Percentiles rank a stretch among this genome's conserved stretches.
Evolutionary conservation across 805 yeast species (phyloP).

Genomic region (Kuraishia hungarica): DNA sequence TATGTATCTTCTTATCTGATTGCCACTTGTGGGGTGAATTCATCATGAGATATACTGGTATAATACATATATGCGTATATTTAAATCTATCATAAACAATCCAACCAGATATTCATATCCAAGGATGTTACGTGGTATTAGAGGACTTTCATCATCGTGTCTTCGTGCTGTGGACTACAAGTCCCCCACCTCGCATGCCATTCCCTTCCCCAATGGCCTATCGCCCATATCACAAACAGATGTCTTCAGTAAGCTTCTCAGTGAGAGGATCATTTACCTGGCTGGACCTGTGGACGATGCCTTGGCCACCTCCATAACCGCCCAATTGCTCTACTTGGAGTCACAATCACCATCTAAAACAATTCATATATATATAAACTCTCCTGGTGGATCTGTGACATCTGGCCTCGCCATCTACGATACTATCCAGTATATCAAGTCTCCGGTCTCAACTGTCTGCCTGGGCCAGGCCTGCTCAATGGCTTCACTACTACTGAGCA

Average conservation of each 20-base stretch:
- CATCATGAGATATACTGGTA: too few relatives aligned
- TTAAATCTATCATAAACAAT: too few relatives aligned
- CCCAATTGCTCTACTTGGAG: constrained; percentile 14
- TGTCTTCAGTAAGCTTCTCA: constrained; percentile 7
- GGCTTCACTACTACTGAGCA: constrained; percentile 21
- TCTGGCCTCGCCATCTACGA: constrained; percentile 26
- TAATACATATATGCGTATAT: too few relatives aligned
- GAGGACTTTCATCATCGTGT: background rate
- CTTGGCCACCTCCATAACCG: constrained; percentile 10
- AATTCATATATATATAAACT: constrained; percentile 18
- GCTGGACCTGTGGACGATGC: constrained; percentile 10
- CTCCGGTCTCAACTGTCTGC: constrained; percentile 25
- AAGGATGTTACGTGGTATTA: background rate
- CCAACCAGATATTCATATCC: too few relatives aligned
- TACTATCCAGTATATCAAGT: constrained; percentile 23
- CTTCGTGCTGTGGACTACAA: background rate
- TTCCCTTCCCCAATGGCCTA: background rate
- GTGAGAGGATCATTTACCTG: constrained; percentile 9
- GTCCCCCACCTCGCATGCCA: constrained; percentile 3
- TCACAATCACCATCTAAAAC: constrained; percentile 14
- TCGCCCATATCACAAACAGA: constrained; percentile 3
- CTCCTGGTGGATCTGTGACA: constrained; percentile 25
- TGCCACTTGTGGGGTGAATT: background rate
- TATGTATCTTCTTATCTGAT: background rate
- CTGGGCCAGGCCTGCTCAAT: constrained; percentile 26